Evolutionary conservation across 2,329 filamentous ascomycete species (phyloP), one percentile per base, ranked within the genome.

Genomic region (Botryotinia calthae): DNA sequence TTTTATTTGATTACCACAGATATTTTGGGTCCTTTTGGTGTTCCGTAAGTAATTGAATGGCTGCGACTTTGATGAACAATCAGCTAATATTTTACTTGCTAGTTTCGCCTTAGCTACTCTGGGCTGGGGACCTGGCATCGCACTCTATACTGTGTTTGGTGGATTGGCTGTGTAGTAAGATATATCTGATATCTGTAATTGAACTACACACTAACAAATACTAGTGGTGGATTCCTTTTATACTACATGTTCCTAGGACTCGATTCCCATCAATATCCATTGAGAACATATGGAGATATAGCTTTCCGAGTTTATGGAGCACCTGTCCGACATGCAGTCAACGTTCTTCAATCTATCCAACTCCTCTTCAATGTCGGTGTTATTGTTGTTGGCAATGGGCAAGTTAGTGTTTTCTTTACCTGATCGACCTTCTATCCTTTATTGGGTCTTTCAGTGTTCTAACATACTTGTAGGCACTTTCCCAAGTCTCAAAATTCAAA

Each of bases 1-100:
- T 86, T 86, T 76, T 74, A 75, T 54, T 20, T 75, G 34, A 76
- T 76, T 20, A 74, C 75, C 2, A 75, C 74, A 12, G 74, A 76
- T 68, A 75, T 75, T 31, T 28, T 75, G 20, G 75, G 75, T 34
- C 70, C 72, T n/a, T 74, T 72, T 62, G 44, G 61, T 42, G 62
- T 74, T 56, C 63, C 72, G 71, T 76, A 74, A 62, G 78, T 51
- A 4, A 28, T 40, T 31, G 8, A 37, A 20, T 63, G 5, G n/a
- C 46, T 54, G 0, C 25, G 0, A 4, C 1, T 10, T 16, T 40
- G 10, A 42, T 22, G 10, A 28, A 14, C 25, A 40, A 56, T 48
- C 6, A 40, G 48, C n/a, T n/a, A 28, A 48, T 14, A 42, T 4
- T 2, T 3, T 25, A 14, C 9, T 9, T 28, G 5, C 40, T 10